Evolutionary conservation across 768 basidiomycete genomes (phyloP), one percentile per base, ranked within the genome.

Genomic region (Rhizopogon vulgaris): DNA sequence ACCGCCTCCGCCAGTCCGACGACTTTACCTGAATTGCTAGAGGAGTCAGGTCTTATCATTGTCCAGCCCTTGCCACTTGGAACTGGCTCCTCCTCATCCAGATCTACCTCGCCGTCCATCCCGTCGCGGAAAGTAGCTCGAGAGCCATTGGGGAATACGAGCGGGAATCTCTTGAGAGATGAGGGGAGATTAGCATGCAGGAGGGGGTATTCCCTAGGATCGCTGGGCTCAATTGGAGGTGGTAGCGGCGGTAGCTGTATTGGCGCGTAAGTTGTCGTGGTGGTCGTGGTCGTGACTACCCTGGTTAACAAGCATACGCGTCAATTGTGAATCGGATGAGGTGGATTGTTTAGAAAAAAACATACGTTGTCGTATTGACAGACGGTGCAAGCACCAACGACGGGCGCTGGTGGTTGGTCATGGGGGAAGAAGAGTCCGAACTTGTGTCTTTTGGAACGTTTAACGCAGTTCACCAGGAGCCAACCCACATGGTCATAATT

Each of bases 211-310:
- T 77, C 74, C 69, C 92, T 91, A 6, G 84, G 77, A 65, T 91
- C 86, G 59, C 84, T 85, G 18, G 88, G 87, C 9, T 82, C 77
- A 0, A 78, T 69, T 3, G 87, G 88, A 3, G 83, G 71, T 8
- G 90, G 88, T 2, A 92, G 69, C 7, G 84, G 70, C 1, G 90
- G 90, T 2, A 93, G 66, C 37, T 82, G 85, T 56, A 93, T 90
- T n/a, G 90, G 90, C 51, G 90, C 85, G 71, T 93, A 91, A 10
- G 85, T 83, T 2, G 91, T 93, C 1, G 90, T 93, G 2, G 91
- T 93, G 0, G 88, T 90, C 1, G 91, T 93, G n/a, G 87, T 92
- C 45, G 90, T 93, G 60, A 90, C 85, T 60, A 93, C 88, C 49
- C 90, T 93, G 63, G 36, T 58, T 38, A 56, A 53, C 39, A 37